A percentile compares a stretch with the other conserved stretches of the same genome.
phyloP scores from a whole-genome alignment of 768 basidiomycete genomes.

The Calvatia gigantea region DNA sequence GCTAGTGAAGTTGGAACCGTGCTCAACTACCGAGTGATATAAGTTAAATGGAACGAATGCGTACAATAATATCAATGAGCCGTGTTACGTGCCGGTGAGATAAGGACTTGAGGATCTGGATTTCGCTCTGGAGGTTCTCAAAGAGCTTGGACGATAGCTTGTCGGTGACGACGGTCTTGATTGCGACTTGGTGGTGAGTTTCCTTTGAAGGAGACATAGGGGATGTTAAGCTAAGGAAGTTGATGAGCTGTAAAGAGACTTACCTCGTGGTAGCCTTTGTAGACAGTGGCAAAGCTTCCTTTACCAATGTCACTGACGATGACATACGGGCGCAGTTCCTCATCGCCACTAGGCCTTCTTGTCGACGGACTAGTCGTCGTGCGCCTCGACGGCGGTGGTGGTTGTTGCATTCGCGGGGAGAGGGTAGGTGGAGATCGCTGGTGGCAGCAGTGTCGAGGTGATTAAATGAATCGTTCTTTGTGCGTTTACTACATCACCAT shows the following conservation, averaged over 20 bases:
- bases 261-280: slow-evolving; percentile 89
- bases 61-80: slow-evolving; percentile 88
- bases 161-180: slow-evolving; percentile 90
- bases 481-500: slow-evolving; percentile 5
- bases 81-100: slow-evolving; percentile 92
- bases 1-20: slow-evolving; percentile 33
- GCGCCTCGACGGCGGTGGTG: slow-evolving; percentile 6
- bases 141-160: slow-evolving; percentile 89
- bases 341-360: not conserved
- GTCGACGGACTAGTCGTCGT: not conserved
- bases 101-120: slow-evolving; percentile 91
- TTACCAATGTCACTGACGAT: slow-evolving; percentile 76
- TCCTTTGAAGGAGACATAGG: slow-evolving; percentile 45
- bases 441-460: slow-evolving; percentile 6
- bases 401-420: slow-evolving; percentile 4
- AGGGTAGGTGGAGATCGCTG: not conserved
- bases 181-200: slow-evolving; percentile 76
- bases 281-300: slow-evolving; percentile 95
- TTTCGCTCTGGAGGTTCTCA: slow-evolving; percentile 98
- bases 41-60: slow-evolving; percentile 20
- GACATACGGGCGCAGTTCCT: slow-evolving; percentile 52
- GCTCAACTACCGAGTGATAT: slow-evolving; percentile 10
- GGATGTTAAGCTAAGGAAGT: not conserved
- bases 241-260: slow-evolving; percentile 20
- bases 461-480: slow-evolving; percentile 14